phyloP scores from a whole-genome alignment of 2,329 filamentous ascomycete genomes.

The Trichothecium roseum region DNA sequence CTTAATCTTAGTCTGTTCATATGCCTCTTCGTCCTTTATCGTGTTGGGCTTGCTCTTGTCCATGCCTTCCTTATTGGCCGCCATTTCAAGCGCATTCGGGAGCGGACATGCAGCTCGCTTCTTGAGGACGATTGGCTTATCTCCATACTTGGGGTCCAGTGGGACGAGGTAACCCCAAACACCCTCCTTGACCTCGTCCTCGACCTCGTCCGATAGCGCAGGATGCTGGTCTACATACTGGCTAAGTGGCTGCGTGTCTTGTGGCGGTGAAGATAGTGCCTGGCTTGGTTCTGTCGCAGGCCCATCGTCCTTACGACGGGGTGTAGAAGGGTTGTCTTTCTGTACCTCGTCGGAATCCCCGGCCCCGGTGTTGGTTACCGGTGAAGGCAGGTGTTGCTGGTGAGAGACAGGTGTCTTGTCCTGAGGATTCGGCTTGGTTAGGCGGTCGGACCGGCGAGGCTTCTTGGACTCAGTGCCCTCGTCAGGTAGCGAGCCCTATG shows the following conservation, averaged over 20 bases:
- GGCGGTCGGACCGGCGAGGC: conserved; percentile 65
- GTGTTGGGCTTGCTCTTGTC: conserved; percentile 35
- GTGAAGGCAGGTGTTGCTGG: conserved; percentile 68
- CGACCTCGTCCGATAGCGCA: conserved; percentile 67
- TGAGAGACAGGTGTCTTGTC: conserved; percentile 50
- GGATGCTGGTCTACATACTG: conserved; percentile 69
- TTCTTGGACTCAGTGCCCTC: conserved; percentile 66
- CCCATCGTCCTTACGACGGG: conserved; percentile 39
- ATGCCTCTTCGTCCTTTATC: conserved; percentile 45
- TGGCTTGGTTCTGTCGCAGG: conserved; percentile 30
- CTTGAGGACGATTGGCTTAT: conserved; percentile 60
- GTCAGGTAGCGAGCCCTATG: conserved; percentile 57
- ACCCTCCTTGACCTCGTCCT: conserved; percentile 73
- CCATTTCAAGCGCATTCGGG: conserved; percentile 31
- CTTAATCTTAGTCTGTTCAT: conserved; percentile 50
- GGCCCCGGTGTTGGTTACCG: conserved; percentile 54
- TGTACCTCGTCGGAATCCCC: conserved; percentile 49
- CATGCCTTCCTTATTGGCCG: conserved; percentile 25
- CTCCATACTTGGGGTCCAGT: conserved; percentile 57
- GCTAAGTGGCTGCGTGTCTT: conserved; percentile 47
- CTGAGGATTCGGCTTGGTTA: conserved; percentile 41
- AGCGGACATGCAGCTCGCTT: conserved; percentile 62
- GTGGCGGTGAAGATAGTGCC: conserved; percentile 49
- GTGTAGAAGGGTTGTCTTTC: conserved; percentile 15
- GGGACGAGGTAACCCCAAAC: conserved; percentile 96